Evolutionary conservation across 345 rosid genomes (phyloP).

Genomic region (Acer negundo): DNA sequence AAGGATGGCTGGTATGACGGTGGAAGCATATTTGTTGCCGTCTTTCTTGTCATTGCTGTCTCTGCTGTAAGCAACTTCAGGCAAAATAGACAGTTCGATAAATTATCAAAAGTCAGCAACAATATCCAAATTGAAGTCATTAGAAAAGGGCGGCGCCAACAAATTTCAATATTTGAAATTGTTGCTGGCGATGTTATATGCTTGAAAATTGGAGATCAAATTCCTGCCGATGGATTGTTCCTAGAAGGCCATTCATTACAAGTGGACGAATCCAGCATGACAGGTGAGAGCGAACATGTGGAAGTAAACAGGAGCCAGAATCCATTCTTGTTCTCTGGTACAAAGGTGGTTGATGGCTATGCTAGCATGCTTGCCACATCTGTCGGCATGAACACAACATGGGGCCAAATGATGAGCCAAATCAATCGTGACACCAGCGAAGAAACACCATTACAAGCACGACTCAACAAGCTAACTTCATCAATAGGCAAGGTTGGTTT

Average conservation of each 20-base stretch:
- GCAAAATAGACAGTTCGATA: constrained; percentile 51
- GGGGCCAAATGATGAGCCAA: constrained; percentile 82
- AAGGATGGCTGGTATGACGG: constrained; percentile 80
- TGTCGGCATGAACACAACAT: constrained; percentile 70
- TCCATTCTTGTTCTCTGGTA: constrained; percentile 66
- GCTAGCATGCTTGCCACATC: constrained; percentile 66
- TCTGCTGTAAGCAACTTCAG: constrained; percentile 56
- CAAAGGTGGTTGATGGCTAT: constrained; percentile 55
- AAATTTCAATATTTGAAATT: constrained; percentile 55
- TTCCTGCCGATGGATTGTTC: constrained; percentile 71
- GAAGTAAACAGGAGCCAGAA: constrained; percentile 35
- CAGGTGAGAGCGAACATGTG: constrained; percentile 56
- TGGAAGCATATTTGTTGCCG: constrained; percentile 63
- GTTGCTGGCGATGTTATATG: constrained; percentile 66
- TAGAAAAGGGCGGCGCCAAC: constrained; percentile 47
- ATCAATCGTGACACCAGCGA: constrained; percentile 44
- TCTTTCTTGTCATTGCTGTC: constrained; percentile 52
- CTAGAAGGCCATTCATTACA: constrained; percentile 47
- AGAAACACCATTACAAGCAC: constrained; percentile 65
- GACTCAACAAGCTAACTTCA: constrained; percentile 69
- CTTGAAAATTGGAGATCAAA: constrained; percentile 65
- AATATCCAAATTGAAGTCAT: constrained; percentile 54
- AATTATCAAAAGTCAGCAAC: constrained; percentile 53
- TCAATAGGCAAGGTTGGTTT: constrained; percentile 63
- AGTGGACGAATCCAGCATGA: constrained; percentile 72